A percentile compares a stretch with the other conserved stretches of the same genome.
Conservation (phyloP, 257 asterid species). For the Craterostigma plantagineum region DNA sequence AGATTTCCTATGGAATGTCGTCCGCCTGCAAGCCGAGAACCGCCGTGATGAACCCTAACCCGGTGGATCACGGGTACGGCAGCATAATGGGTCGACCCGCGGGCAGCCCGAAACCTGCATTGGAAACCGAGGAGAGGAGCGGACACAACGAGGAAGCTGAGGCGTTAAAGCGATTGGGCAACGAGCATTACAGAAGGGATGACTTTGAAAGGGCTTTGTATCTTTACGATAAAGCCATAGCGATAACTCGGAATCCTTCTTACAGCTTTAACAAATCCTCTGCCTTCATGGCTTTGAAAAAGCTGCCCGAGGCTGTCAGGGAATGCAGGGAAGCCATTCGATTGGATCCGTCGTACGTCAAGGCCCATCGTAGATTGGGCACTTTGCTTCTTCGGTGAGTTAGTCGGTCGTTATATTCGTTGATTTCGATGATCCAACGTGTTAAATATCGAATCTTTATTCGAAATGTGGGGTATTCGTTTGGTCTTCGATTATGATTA, state of each 20-base stretch:
- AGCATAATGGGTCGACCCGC: constrained; percentile 60
- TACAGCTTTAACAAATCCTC: constrained; percentile 66
- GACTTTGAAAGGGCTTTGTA: constrained; percentile 39
- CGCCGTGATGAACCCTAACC: constrained; percentile 44
- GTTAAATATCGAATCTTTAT: constrained; percentile 7
- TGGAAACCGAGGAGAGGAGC: constrained; percentile 13
- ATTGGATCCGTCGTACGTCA: constrained; percentile 59
- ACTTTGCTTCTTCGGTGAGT: constrained; percentile 75
- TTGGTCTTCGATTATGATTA: background rate
- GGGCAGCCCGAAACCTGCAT: constrained; percentile 14
- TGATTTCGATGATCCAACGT: too few species aligned
- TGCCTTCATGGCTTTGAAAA: constrained; percentile 51
- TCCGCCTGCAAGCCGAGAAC: constrained; percentile 24
- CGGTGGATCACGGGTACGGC: constrained; percentile 57
- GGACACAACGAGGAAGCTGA: constrained; percentile 33
- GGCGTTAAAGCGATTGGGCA: constrained; percentile 57
- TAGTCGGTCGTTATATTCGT: background rate
- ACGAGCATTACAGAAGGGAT: constrained; percentile 44
- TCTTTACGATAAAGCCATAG: constrained; percentile 66
- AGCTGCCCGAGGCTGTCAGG: constrained; percentile 41
- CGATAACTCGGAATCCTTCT: constrained; percentile 46
- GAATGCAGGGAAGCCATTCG: constrained; percentile 76
- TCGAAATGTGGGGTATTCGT: too few species aligned
- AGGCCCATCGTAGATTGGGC: constrained; percentile 83
- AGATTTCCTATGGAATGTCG: constrained; percentile 32